A percentile compares a stretch with the other conserved stretches of the same genome.
Evolutionary conservation across 2,329 filamentous ascomycete genomes (phyloP).

Genomic region (Cladophialophora immunda): DNA sequence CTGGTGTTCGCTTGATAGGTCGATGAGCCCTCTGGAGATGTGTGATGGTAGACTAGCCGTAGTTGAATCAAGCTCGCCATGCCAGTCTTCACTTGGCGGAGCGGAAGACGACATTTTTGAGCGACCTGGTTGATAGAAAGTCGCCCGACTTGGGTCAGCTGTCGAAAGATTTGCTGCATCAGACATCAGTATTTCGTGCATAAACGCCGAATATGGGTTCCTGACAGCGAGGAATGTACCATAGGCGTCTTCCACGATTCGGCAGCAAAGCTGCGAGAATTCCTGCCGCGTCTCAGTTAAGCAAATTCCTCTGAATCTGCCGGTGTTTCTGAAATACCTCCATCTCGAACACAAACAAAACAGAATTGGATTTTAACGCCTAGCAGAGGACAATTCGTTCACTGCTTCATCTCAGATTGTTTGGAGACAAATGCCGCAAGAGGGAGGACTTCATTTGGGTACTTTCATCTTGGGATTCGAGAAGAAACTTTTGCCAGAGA

Average conservation of each 20-base stretch:
- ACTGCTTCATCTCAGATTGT: background rate
- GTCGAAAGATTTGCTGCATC: conserved; percentile 79
- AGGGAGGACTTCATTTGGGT: background rate
- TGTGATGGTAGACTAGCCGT: conserved; percentile 80
- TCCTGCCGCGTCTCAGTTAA: conserved; percentile 23
- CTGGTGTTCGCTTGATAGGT: conserved; percentile 85
- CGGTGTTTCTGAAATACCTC: background rate
- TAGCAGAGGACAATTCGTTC: background rate
- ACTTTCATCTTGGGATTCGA: background rate
- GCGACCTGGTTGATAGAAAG: conserved; percentile 74
- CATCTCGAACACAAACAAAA: background rate
- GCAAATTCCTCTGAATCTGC: background rate
- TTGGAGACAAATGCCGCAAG: background rate
- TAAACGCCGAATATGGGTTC: conserved; percentile 34
- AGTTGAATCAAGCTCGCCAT: conserved; percentile 88
- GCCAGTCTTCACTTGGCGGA: conserved; percentile 80
- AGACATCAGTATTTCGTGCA: conserved; percentile 18
- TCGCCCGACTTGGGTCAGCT: conserved; percentile 80
- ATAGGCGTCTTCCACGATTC: conserved; percentile 87
- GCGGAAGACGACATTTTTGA: conserved; percentile 75
- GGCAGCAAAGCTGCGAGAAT: conserved; percentile 85
- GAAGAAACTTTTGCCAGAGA: conserved; percentile 10
- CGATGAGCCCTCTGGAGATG: conserved; percentile 69
- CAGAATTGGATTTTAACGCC: background rate
- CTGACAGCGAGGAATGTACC: conserved; percentile 91